phyloP scores from a whole-genome alignment of 805 yeast genomes.

The Saturnispora halmiae region DNA sequence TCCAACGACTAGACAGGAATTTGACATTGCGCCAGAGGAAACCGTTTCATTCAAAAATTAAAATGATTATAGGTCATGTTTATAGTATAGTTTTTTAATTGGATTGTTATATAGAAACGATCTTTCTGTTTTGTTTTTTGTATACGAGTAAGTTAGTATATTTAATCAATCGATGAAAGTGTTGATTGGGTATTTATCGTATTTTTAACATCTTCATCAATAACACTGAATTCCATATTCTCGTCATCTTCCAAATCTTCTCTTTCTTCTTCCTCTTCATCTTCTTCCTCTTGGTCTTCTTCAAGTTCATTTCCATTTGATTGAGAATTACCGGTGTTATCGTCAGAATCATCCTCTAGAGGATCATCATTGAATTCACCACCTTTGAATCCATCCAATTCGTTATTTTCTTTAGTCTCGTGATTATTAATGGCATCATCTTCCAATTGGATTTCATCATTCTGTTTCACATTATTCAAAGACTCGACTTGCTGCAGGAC shows the following conservation, averaged over 20 bases:
- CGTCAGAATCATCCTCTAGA: conserved; percentile 12
- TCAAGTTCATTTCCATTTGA: conserved; percentile 1
- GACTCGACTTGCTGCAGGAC: conserved; percentile 8
- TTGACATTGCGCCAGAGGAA: conserved; percentile 30
- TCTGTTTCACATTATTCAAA: not conserved
- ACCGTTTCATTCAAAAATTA: conserved; percentile 9
- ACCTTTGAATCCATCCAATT: conserved; percentile 1
- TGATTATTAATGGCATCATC: not conserved
- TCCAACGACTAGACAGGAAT: conserved; percentile 26
- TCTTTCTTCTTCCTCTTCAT: conserved; percentile 7
- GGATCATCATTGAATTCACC: conserved; percentile 15
- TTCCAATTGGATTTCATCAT: not conserved
- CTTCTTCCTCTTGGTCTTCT: conserved; percentile 2
- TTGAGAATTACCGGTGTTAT: no score
- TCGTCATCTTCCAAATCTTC: conserved; percentile 8
- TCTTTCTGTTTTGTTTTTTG: not conserved
- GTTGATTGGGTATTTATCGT: not conserved
- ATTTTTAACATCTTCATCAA: conserved; percentile 9
- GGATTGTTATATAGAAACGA: not conserved
- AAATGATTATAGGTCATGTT: not conserved
- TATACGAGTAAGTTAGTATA: no score
- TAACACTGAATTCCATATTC: conserved; percentile 13
- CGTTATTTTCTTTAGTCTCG: not conserved
- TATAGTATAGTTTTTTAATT: conserved; percentile 1
- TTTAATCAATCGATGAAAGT: not conserved